Conservation (phyloP, 2,329 filamentous ascomycete genomes). For the Cadophora gregata region DNA sequence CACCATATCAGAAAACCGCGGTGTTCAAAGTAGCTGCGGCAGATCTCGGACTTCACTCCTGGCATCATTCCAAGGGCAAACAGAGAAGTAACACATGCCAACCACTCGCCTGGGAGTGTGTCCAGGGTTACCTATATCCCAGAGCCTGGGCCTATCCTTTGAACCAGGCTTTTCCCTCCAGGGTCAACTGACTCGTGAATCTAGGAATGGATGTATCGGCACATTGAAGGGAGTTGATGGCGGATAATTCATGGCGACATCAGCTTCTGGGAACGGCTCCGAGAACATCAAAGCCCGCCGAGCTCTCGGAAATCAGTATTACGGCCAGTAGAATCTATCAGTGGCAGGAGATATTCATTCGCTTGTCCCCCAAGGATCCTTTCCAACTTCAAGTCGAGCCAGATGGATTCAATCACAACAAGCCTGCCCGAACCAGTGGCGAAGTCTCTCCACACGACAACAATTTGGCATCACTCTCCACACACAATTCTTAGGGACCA, state of each 20-base stretch:
- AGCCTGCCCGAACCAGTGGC: no score
- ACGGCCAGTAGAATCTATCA: no score
- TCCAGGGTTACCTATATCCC: not conserved
- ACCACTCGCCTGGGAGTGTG: not conserved
- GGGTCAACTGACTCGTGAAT: not conserved
- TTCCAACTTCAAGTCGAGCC: not conserved
- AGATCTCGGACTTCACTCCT: not conserved
- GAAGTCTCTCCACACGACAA: no score
- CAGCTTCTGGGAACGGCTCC: not conserved
- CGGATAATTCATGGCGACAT: not conserved
- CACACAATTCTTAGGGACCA: not conserved
- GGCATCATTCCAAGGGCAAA: no score
- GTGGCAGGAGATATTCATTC: not conserved
- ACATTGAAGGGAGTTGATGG: no score
- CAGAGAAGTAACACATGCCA: not conserved
- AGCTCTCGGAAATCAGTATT: not conserved
- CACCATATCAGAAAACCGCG: not conserved
- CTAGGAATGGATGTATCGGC: not conserved
- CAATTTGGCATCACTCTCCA: not conserved
- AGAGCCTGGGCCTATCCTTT: not conserved
- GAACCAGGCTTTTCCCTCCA: not conserved
- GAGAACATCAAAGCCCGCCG: not conserved
- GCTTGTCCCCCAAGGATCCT: not conserved
- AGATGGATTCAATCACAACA: no score
- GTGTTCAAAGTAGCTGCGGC: not conserved